Base-by-base conservation (phyloP, 2,329 filamentous ascomycete species). In the Colletotrichum sp. region DNA sequence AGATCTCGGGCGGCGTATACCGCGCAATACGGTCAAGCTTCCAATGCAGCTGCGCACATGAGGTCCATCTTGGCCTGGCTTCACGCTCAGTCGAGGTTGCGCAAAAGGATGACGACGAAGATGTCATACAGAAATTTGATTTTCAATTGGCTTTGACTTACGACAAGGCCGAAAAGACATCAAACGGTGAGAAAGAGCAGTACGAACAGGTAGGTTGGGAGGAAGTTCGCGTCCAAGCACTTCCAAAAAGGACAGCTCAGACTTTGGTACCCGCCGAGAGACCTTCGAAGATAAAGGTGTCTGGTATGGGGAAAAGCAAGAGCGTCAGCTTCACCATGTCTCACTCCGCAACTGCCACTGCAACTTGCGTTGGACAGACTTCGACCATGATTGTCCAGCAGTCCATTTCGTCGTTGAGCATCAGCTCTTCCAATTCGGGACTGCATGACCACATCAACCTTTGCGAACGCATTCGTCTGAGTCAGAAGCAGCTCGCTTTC, bases 1-100 rank as follows among this genome's bases (percentile, higher is more conserved):
- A 77, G 6, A 28, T 82, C 0, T 79, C 80, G 0, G 68, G 63
- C 39, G 80, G 79, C 43, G 70, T 82, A 0, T 81, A 80, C 1
- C 65, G 65, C 1, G 71, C 65, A 16, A 4, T 73, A 2, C n/a
- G 16, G 4, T 57, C 24, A 1, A 21, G 57, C 34, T 34, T 73
- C 7, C 65, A 18, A 2, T 68, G 71, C 10, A 64, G 21, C 1
- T 73, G 78, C 30, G 57, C 61, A 6, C 79, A 81, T 18, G 75
- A 78, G 4, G 64, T 82, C 13, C 72, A 78, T 48, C 64, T 83
- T 9, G 57, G 71, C 7, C 63, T 82, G 15, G 36, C 67, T 7
- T 61, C 77, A 4, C 77, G 72, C 8, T 65, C 77, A 0, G 60
- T 67, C 9, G 74, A 72, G 4, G 30, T 79, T 3, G 76, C 43